Percentiles rank a stretch among this genome's conserved stretches.
Evolutionary conservation across 352 stramenopile species (phyloP).

Genomic region (Poterioochromonas sp.): DNA sequence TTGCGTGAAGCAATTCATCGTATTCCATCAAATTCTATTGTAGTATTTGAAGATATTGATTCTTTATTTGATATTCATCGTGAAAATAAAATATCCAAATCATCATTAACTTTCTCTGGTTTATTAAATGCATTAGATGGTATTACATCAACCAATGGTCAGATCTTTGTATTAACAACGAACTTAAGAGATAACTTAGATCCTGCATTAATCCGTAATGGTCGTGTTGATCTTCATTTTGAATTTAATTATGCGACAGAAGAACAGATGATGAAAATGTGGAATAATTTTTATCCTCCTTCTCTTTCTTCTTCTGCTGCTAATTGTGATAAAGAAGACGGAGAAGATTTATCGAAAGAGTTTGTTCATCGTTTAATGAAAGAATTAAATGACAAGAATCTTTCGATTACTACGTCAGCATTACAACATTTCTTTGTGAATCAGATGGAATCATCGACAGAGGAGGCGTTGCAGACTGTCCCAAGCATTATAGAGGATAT

Average conservation of each 20-base stretch:
- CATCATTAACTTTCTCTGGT: background rate
- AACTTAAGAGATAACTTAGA: background rate
- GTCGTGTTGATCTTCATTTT: background rate
- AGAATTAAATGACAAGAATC: too few species aligned
- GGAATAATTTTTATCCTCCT: background rate
- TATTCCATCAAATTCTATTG: background rate
- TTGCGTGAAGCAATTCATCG: background rate
- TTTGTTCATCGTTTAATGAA: too few species aligned
- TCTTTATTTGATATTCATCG: background rate
- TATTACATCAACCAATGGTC: background rate
- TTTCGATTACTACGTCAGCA: background rate
- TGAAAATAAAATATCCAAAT: background rate
- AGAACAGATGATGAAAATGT: background rate
- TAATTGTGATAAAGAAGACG: too few species aligned
- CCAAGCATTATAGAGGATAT: background rate
- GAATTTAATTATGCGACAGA: background rate
- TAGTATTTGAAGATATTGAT: background rate
- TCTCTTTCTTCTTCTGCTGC: background rate
- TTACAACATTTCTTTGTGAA: background rate
- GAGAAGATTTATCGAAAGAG: background rate
- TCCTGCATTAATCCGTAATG: background rate
- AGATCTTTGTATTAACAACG: background rate
- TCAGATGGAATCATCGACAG: background rate
- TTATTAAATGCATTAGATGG: background rate
- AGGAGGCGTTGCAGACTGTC: background rate